phyloP scores from a whole-genome alignment of 208 protist species.

The Trypanosoma rangeli region DNA sequence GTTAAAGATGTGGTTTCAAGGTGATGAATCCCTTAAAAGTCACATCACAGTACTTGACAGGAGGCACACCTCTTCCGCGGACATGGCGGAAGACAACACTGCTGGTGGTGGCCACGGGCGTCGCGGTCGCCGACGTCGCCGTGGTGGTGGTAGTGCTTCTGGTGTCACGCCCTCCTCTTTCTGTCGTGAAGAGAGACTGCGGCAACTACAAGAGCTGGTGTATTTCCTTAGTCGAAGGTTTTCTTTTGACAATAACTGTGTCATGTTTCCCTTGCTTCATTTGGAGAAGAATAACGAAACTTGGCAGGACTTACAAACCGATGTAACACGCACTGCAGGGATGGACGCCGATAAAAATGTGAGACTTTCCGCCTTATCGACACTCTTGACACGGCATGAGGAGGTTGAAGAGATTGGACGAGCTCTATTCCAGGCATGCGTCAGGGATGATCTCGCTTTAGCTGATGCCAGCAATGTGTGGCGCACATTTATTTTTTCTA shows the following conservation, averaged over 20 bases:
- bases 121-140: neutral
- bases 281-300: neutral
- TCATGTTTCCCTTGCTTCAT: neutral
- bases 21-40: neutral
- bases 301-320: neutral
- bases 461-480: conserved; percentile 1
- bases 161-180: neutral
- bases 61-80: neutral
- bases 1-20: conserved; percentile 23
- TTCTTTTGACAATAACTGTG: neutral
- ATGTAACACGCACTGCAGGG: neutral
- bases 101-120: neutral
- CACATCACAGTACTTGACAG: neutral
- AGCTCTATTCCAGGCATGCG: neutral
- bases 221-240: conserved; percentile 14
- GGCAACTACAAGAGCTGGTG: conserved; percentile 16
- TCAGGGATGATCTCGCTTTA: conserved; percentile 3
- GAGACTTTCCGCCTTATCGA: conserved; percentile 7
- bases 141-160: neutral
- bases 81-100: neutral
- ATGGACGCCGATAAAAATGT: neutral
- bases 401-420: conserved; percentile 13
- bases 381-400: conserved; percentile 7
- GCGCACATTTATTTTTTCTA: conserved; percentile 15
- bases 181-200: conserved; percentile 6